phyloP scores from a whole-genome alignment of 2,329 filamentous ascomycete genomes.

The Colletotrichum musicola region DNA sequence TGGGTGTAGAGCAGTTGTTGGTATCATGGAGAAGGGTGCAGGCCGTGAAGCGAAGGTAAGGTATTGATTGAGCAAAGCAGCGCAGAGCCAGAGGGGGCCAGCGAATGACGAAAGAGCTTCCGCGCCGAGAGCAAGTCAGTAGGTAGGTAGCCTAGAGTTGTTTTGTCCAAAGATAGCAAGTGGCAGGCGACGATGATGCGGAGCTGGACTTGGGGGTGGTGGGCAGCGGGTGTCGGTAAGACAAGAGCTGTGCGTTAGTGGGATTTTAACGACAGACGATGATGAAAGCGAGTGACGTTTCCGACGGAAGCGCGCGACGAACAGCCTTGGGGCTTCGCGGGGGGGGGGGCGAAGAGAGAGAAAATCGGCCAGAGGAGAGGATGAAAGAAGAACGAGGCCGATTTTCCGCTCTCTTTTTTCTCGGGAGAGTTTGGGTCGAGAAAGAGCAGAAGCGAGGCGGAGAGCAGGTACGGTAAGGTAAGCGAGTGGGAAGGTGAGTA shows the following conservation, averaged over 20 bases:
- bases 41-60: neutral
- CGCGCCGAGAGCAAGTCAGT: conserved; percentile 10
- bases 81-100: neutral
- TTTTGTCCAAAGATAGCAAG: conserved; percentile 26
- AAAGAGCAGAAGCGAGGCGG: neutral
- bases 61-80: neutral
- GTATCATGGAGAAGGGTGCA: conserved; percentile 21
- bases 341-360: conserved; percentile 2
- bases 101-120: conserved; percentile 24
- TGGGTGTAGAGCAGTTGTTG: neutral
- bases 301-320: conserved; percentile 30
- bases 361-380: conserved; percentile 12
- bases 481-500: conserved; percentile 29
- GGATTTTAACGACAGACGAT: conserved; percentile 35
- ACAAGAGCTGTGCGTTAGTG: conserved; percentile 39
- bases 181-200: conserved; percentile 36
- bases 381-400: conserved; percentile 4
- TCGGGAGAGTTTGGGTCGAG: conserved; percentile 12
- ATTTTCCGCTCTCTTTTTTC: neutral
- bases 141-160: conserved; percentile 10
- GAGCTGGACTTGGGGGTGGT: conserved; percentile 29
- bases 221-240: conserved; percentile 31
- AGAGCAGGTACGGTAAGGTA: conserved; percentile 23
- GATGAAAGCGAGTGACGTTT: conserved; percentile 39
- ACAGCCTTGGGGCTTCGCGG: conserved; percentile 6